Evolutionary conservation across 1,284 basidiomycete genomes (phyloP), one percentile per base, ranked within the genome.

Genomic region (Prillingera fragicola): DNA sequence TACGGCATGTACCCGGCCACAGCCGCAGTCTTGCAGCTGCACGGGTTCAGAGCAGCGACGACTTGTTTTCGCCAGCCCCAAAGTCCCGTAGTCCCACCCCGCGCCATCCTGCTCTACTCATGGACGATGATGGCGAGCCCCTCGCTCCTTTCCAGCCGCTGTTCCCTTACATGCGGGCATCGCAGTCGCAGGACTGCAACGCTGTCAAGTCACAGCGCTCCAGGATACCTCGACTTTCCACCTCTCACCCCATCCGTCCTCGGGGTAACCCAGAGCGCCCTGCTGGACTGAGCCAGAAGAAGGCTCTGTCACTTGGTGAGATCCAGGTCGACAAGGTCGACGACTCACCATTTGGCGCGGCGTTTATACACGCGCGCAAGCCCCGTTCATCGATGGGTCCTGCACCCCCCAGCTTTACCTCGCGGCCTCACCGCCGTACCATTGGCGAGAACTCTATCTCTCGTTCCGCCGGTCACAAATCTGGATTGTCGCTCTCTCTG

Each of bases 401-500:
- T n/a, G 18, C 21, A 1, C 33, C 22, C 9, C 33, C 31, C 8
- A 41, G 46, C 21, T 31, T 34, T n/a, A n/a, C n/a, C 33, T 27
- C 33, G 10, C 33, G 33, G 4, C 50, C 41, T 17, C 31, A 33
- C 5, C 48, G 41, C 9, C 38, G 43, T 7, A 38, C 34, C 23
- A 18, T 47, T 13, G 45, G 33, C 24, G 44, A 48, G 27, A 49
- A 40, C 24, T 59, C 56, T 7, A 66, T 71, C 31, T 69, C 68
- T 1, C 48, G 70, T 14, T 73, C 71, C 1, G 54, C 56, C n/a
- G 71, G 71, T 9, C 65, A 65, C 14, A 71, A 70, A 43, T 69
- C 69, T 5, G 69, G 69, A 4, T 53, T 73, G 8, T 60, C 70
- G 6, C 58, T 69, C 9, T 60, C 65, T 0, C 59, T 63, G 5